Base-by-base conservation (phyloP, 352 stramenopile species). In the Pythium dissimile region DNA sequence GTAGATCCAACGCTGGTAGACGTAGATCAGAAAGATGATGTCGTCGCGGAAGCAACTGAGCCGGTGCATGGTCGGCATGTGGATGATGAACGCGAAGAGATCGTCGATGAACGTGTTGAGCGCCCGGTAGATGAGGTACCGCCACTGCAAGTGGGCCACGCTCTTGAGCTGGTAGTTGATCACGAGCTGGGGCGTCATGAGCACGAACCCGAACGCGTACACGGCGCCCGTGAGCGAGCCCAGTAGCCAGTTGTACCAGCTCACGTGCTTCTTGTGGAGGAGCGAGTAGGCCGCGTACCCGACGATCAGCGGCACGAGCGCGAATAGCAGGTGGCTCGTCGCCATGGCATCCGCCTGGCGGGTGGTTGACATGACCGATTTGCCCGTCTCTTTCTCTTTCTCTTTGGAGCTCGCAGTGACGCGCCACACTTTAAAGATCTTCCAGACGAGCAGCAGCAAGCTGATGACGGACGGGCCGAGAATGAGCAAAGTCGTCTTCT, bases 51-150 rank as follows among this genome's bases (percentile, higher is more conserved):
- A 90, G 55, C 82, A 92, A 41, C 79, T 96, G 30, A 97, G 74
- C 34, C 86, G 78, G 59, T 97, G 87, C 66, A 96, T 86, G n/a
- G 85, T 89, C 23, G 89, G 89, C 87, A 96, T 97, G 32, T 89
- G 77, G 59, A 97, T 94, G 28, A 97, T 73, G 58, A 92, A 97
- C 1, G 89, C 89, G 59, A 97, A 97, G 20, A 94, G 71, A 54
- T 97, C 89, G 65, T 97, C 89, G 47, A 97, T 93, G 69, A 97
- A 97, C 9, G 89, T 97, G 69, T 96, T 97, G 62, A 97, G 91
- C 9, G 91, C 79, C 27, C 84, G 80, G 75, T 99, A 99, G 48
- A 97, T 87, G 46, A 99, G 77, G 45, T 96, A 86, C 32, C 92
- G 82, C 94, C 96, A 99, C 54, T 94, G 88, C 35, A 97, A 59